Evolutionary conservation across 2,329 filamentous ascomycete genomes (phyloP).

Genomic region (Cryphonectria radicalis): DNA sequence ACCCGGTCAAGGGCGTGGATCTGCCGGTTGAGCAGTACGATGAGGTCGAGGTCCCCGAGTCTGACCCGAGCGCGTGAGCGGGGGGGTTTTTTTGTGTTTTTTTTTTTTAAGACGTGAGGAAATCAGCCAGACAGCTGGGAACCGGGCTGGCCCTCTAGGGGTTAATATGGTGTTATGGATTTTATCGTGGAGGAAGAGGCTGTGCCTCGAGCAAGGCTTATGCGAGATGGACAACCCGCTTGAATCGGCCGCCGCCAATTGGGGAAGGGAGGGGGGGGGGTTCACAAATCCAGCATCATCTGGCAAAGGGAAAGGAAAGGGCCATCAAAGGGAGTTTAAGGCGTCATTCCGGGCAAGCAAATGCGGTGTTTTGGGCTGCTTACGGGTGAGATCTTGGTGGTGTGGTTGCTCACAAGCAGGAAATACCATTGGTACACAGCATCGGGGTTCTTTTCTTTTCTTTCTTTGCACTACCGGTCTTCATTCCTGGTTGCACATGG

Average conservation of each 20-base stretch:
- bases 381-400: conserved; percentile 2
- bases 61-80: conserved; percentile 52
- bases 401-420: conserved; percentile 6
- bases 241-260: conserved; percentile 1
- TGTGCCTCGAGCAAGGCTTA: conserved; percentile 20
- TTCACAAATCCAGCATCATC: neutral
- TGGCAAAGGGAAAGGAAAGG: neutral
- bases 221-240: conserved; percentile 5
- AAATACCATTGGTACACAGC: conserved; percentile 13
- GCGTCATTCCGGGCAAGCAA: conserved; percentile 11
- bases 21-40: conserved; percentile 63
- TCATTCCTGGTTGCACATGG: conserved; percentile 17
- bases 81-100: no score
- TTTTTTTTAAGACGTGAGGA: neutral
- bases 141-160: neutral
- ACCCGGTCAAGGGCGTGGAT: conserved; percentile 82
- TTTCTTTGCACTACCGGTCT: conserved; percentile 6
- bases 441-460: neutral
- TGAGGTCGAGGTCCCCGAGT: conserved; percentile 50
- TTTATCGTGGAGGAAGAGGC: conserved; percentile 15
- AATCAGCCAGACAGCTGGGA: neutral
- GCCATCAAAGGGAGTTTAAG: conserved; percentile 6
- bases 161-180: conserved; percentile 38
- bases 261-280: neutral
- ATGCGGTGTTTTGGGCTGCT: conserved; percentile 8